Evolutionary conservation across 345 rosid genomes (phyloP).

Genomic region (Hibiscus syriacus): DNA sequence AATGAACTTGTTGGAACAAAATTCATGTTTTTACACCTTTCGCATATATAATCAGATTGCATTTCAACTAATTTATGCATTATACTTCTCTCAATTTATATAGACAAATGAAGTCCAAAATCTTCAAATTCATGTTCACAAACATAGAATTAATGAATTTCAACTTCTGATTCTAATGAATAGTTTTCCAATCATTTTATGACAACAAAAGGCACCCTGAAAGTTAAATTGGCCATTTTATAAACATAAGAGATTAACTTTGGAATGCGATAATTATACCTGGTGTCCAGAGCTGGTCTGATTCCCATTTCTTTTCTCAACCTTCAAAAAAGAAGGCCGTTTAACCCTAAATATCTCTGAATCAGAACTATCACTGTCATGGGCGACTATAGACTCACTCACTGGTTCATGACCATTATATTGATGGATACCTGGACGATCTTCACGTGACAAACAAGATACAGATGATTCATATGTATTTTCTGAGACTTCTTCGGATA

Average conservation of each 20-base stretch:
- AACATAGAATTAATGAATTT: not conserved
- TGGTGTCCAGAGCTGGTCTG: slow-evolving; percentile 38
- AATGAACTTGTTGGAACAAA: not conserved
- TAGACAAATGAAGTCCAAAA: no score
- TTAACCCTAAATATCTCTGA: slow-evolving; percentile 82
- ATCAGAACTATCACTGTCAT: slow-evolving; percentile 79
- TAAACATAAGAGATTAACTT: not conserved
- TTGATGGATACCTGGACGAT: slow-evolving; percentile 16
- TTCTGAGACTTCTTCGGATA: slow-evolving; percentile 33
- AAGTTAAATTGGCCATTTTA: not conserved
- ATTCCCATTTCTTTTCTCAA: slow-evolving; percentile 47
- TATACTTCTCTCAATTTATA: no score
- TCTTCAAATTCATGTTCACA: not conserved
- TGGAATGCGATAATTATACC: slow-evolving; percentile 29
- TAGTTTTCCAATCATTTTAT: not conserved
- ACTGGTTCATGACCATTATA: slow-evolving; percentile 22
- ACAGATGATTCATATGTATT: slow-evolving; percentile 26
- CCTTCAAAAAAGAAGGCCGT: slow-evolving; percentile 86
- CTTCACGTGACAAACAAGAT: slow-evolving; percentile 33
- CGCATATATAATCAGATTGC: no score
- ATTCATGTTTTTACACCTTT: no score
- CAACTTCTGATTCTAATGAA: not conserved
- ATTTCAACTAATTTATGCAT: no score
- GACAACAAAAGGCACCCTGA: not conserved
- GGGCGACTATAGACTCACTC: slow-evolving; percentile 26